Evolutionary conservation across 2,329 filamentous ascomycete genomes (phyloP).

Genomic region (Malbranchea zuffiana): DNA sequence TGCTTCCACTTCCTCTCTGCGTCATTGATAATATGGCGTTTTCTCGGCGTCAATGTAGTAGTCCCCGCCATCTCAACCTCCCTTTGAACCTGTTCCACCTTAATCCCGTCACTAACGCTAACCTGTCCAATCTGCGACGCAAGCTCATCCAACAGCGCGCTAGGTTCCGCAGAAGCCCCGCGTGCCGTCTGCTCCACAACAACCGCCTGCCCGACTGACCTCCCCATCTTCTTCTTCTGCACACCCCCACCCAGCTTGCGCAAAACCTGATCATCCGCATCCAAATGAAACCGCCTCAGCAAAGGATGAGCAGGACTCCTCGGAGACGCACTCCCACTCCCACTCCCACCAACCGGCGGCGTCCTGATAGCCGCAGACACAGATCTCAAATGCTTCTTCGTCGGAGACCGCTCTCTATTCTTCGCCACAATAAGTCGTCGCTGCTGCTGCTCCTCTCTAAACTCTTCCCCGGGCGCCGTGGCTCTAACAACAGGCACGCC

Average conservation of each 20-base stretch:
- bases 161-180: conserved; percentile 22
- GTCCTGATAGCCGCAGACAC: background rate
- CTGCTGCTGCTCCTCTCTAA: conserved; percentile 25
- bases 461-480: conserved; percentile 34
- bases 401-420: background rate
- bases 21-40: conserved; percentile 32
- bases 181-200: conserved; percentile 31
- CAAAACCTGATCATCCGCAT: conserved; percentile 13
- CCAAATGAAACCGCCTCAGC: conserved; percentile 32
- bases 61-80: conserved; percentile 9
- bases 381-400: conserved; percentile 1
- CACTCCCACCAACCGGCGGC: background rate
- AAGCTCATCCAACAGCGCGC: conserved; percentile 25
- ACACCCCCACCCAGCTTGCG: conserved; percentile 24
- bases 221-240: conserved; percentile 26
- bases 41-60: conserved; percentile 19
- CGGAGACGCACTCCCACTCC: too few relatives aligned
- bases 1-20: conserved; percentile 32
- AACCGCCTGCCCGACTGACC: conserved; percentile 24
- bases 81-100: conserved; percentile 12
- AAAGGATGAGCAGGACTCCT: conserved; percentile 8
- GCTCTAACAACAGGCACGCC: conserved; percentile 33
- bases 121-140: conserved; percentile 15
- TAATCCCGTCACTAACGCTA: conserved; percentile 6
- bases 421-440: background rate